These are phyloP conservation scores for Paraconiothyrium sp. DNA, from an alignment of 2,329 filamentous ascomycete genomes.

Conservation along the genomic window DNA sequence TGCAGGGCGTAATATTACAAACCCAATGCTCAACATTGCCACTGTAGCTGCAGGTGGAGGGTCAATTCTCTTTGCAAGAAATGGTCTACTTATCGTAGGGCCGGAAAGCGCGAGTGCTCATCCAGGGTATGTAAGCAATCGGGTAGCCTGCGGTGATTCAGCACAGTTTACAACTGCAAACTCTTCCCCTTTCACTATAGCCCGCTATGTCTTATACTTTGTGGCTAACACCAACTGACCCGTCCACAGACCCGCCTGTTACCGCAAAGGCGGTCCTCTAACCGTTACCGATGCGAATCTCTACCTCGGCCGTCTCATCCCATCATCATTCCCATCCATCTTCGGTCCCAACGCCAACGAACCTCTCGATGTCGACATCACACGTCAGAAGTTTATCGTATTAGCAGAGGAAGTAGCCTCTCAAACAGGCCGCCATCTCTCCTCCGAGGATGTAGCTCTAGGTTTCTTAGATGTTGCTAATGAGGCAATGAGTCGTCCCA, in stretches of 20 bases:
- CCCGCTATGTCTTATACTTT: neutral
- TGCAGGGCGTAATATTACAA: slow-evolving; percentile 41
- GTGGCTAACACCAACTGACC: neutral
- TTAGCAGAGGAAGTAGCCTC: slow-evolving; percentile 77
- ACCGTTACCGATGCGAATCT: slow-evolving; percentile 90
- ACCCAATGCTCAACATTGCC: slow-evolving; percentile 44
- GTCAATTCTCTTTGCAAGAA: slow-evolving; percentile 80
- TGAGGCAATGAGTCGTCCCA: slow-evolving; percentile 86
- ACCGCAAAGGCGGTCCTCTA: slow-evolving; percentile 83
- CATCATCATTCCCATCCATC: slow-evolving; percentile 90
- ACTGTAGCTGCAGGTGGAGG: slow-evolving; percentile 69
- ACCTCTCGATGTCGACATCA: slow-evolving; percentile 76
- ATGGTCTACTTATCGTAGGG: slow-evolving; percentile 85
- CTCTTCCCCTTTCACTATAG: neutral
- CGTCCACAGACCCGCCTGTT: slow-evolving; percentile 74
- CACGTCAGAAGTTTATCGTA: slow-evolving; percentile 74
- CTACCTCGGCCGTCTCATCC: slow-evolving; percentile 80
- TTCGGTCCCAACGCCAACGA: slow-evolving; percentile 87
- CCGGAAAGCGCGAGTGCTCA: slow-evolving; percentile 86
- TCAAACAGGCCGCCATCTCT: slow-evolving; percentile 68
- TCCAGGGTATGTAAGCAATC: slow-evolving; percentile 64
- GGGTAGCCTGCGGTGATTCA: neutral
- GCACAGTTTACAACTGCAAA: neutral
- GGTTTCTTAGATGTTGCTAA: slow-evolving; percentile 88
- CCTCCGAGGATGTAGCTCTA: slow-evolving; percentile 78